Conservation (phyloP, 2,329 filamentous ascomycete genomes). For the Fusarium transvaalense region DNA sequence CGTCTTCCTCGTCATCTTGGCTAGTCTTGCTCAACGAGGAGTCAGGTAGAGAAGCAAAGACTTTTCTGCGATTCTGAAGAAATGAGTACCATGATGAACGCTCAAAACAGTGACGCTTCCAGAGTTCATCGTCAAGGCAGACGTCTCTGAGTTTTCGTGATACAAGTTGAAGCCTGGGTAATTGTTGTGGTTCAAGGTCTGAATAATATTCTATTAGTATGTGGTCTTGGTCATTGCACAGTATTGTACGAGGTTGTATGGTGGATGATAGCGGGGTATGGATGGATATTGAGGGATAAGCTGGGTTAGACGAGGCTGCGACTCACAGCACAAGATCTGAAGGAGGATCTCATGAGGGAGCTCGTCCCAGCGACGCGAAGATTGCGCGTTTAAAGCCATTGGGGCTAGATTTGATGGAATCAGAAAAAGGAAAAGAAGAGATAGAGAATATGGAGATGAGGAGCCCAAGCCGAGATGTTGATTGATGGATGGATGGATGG, state of each 20-base stretch:
- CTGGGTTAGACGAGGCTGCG: not conserved
- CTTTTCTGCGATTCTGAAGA: constrained; percentile 60
- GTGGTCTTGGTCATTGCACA: constrained; percentile 24
- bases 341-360: constrained; percentile 74
- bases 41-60: constrained; percentile 50
- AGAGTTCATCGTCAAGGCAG: constrained; percentile 80
- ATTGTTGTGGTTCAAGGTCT: constrained; percentile 55
- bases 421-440: not conserved
- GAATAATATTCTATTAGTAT: constrained; percentile 1
- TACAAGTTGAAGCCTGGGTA: constrained; percentile 76
- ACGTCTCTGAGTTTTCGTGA: constrained; percentile 75
- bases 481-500: not conserved
- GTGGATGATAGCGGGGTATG: constrained; percentile 34
- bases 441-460: constrained; percentile 12
- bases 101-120: constrained; percentile 81
- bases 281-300: constrained; percentile 35
- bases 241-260: not conserved
- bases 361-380: constrained; percentile 55
- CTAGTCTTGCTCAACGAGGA: constrained; percentile 16
- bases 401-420: constrained; percentile 17
- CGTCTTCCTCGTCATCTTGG: constrained; percentile 9
- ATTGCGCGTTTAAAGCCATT: constrained; percentile 47
- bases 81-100: constrained; percentile 74
- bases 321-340: constrained; percentile 72
- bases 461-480: not conserved